phyloP scores from a whole-genome alignment of 345 rosid species.

The Mangifera indica region DNA sequence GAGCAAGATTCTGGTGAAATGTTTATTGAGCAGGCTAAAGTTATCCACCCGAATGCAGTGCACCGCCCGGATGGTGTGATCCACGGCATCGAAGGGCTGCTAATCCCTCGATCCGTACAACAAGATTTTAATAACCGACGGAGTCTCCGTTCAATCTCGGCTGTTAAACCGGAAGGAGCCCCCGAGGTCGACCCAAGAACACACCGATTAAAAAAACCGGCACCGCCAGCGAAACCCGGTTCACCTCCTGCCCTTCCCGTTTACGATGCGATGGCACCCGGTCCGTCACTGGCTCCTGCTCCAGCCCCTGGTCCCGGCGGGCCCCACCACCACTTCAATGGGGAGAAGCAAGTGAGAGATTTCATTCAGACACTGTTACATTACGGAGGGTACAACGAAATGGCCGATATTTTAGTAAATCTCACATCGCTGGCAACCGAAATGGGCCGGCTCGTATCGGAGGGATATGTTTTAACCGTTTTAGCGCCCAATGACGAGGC shows the following conservation, averaged over 20 bases:
- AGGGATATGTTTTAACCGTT: constrained; percentile 73
- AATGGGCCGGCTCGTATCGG: constrained; percentile 77
- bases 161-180: constrained; percentile 70
- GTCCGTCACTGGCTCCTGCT: constrained; percentile 75
- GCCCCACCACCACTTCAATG: constrained; percentile 65
- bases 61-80: constrained; percentile 73
- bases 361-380: constrained; percentile 63
- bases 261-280: constrained; percentile 72
- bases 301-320: constrained; percentile 89
- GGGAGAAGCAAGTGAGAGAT: constrained; percentile 68
- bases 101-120: constrained; percentile 70
- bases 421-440: constrained; percentile 72
- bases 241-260: constrained; percentile 51
- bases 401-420: constrained; percentile 75
- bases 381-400: constrained; percentile 79
- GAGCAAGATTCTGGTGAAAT: constrained; percentile 27
- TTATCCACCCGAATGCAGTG: constrained; percentile 41
- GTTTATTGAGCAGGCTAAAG: constrained; percentile 40
- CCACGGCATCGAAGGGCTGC: constrained; percentile 70
- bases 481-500: constrained; percentile 81
- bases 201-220: constrained; percentile 52
- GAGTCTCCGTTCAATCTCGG: constrained; percentile 62
- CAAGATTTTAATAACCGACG: constrained; percentile 66
- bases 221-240: constrained; percentile 43
- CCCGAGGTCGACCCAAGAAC: constrained; percentile 74